These are phyloP conservation scores for Simmondsia chinensis DNA, from an alignment of 148 eudicot species.

Conservation along the genomic window DNA sequence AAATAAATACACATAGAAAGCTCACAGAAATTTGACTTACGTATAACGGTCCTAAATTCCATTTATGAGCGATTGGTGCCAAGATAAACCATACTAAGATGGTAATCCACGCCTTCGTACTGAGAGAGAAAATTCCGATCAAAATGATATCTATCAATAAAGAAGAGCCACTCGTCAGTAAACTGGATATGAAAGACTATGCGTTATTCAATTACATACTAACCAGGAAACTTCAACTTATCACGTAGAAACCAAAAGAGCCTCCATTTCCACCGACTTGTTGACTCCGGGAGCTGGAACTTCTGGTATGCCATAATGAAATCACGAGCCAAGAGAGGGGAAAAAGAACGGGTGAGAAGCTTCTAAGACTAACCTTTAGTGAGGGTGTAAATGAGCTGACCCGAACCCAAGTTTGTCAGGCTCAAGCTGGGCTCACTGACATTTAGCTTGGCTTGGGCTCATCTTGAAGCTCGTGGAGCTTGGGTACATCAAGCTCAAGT, in stretches of 20 bases:
- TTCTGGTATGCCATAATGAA: slow-evolving; percentile 24
- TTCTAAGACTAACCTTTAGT: not conserved
- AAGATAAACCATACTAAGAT: slow-evolving; percentile 72
- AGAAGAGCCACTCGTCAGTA: slow-evolving; percentile 19
- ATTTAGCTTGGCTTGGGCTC: too few species aligned
- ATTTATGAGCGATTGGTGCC: slow-evolving; percentile 85
- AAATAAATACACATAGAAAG: not conserved
- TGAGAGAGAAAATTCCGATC: slow-evolving; percentile 86
- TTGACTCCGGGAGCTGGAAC: slow-evolving; percentile 70
- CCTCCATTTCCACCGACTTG: slow-evolving; percentile 61
- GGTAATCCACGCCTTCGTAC: slow-evolving; percentile 66
- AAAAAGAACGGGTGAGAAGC: slow-evolving; percentile 5
- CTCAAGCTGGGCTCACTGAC: too few species aligned
- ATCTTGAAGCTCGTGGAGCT: too few species aligned
- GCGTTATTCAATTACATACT: slow-evolving; percentile 13
- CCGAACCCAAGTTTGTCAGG: too few species aligned
- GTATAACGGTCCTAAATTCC: slow-evolving; percentile 82
- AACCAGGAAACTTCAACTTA: slow-evolving; percentile 73
- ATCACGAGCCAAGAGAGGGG: slow-evolving; percentile 5
- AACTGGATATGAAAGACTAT: not conserved
- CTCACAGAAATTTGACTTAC: slow-evolving; percentile 43
- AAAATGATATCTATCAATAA: slow-evolving; percentile 61
- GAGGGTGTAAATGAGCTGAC: slow-evolving; percentile 2
- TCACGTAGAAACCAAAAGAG: slow-evolving; percentile 47
- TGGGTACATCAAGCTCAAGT: too few species aligned